phyloP scores from a whole-genome alignment of 495 filamentous ascomycete species.

The Hypoxylon perforatum region DNA sequence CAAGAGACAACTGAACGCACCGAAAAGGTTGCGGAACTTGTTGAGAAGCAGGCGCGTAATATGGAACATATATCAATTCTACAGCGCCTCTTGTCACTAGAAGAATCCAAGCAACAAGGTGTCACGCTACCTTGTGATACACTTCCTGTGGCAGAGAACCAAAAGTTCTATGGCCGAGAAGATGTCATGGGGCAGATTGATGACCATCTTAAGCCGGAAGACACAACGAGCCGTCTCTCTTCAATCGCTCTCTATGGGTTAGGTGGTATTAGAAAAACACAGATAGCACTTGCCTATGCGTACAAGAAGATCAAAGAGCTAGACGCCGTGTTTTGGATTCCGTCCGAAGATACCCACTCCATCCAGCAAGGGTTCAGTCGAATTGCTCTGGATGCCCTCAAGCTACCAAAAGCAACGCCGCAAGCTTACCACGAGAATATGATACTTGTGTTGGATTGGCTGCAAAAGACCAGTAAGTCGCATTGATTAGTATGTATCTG shows the following conservation, averaged over 20 bases:
- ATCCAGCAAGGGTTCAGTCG: conserved; percentile 46
- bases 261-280: conserved; percentile 57
- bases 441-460: conserved; percentile 47
- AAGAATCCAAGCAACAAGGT: background rate
- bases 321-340: conserved; percentile 58
- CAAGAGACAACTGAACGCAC: conserved; percentile 4
- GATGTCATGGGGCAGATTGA: conserved; percentile 45
- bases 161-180: conserved; percentile 45
- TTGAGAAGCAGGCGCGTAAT: conserved; percentile 11
- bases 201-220: conserved; percentile 33
- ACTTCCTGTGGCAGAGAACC: conserved; percentile 33
- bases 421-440: conserved; percentile 46
- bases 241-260: conserved; percentile 50
- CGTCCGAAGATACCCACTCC: conserved; percentile 47
- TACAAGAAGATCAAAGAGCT: conserved; percentile 36
- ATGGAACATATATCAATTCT: background rate
- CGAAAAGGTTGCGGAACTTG: conserved; percentile 9
- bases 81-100: conserved; percentile 8
- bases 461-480: conserved; percentile 48
- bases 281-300: conserved; percentile 50
- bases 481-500: background rate
- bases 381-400: conserved; percentile 48
- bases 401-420: conserved; percentile 43
- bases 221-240: conserved; percentile 22
- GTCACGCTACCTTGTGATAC: conserved; percentile 12